Evolutionary conservation across 1,139 yeast genomes (phyloP).

Genomic region (Taphrina betulina): DNA sequence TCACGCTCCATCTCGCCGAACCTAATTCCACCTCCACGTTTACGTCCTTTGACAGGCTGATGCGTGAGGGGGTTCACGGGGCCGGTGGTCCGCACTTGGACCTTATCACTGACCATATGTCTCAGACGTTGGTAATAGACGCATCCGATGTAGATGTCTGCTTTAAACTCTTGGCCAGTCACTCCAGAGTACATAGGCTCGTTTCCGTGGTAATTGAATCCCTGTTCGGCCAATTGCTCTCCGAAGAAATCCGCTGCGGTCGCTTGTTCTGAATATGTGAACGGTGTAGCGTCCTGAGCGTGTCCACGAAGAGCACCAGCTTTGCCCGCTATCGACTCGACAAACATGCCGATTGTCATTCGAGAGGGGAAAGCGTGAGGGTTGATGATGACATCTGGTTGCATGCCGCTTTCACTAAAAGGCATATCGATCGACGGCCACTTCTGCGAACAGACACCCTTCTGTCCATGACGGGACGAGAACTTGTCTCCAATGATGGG

Average conservation of each 20-base stretch:
- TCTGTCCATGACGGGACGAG: constrained; percentile 98
- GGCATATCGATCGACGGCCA: constrained; percentile 99
- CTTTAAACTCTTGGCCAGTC: constrained; percentile 95
- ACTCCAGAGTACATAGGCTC: constrained; percentile 99
- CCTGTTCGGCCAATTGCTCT: constrained; percentile 80
- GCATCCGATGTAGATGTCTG: constrained; percentile 92
- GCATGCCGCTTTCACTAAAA: constrained; percentile 90
- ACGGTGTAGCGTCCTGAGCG: constrained; percentile 94
- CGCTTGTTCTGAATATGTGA: constrained; percentile 70
- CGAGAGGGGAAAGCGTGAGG: constrained; percentile 99
- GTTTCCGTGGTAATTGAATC: constrained; percentile 96
- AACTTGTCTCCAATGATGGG: constrained; percentile 98
- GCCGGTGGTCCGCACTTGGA: constrained; percentile 98
- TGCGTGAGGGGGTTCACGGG: constrained; percentile 94
- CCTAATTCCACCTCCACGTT: constrained; percentile 99
- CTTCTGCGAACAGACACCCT: constrained; percentile 98
- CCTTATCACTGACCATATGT: constrained; percentile 99
- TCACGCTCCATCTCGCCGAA: constrained; percentile 99
- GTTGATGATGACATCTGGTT: constrained; percentile 94
- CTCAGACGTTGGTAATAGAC: constrained; percentile 97
- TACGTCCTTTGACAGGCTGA: constrained; percentile 99
- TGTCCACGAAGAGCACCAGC: constrained; percentile 98
- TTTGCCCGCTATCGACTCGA: constrained; percentile 94
- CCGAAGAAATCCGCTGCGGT: constrained; percentile 98
- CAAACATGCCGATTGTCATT: constrained; percentile 99